These are phyloP conservation scores for Golubevia pallescens DNA, from an alignment of 1,284 basidiomycete genomes.

Conservation along the genomic window DNA sequence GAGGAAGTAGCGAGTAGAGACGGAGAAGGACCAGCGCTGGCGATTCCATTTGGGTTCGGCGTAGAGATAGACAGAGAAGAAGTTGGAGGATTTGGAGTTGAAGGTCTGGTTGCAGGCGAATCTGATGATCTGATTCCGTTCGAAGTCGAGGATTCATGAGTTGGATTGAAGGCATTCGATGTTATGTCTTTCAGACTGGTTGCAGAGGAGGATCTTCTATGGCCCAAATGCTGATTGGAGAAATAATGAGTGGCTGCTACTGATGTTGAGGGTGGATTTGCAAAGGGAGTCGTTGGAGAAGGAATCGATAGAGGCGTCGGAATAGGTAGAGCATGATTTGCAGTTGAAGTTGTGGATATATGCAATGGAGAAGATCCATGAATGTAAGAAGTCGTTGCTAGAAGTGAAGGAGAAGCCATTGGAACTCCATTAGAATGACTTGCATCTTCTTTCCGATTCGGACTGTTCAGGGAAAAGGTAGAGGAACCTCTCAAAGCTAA, in stretches of 20 bases:
- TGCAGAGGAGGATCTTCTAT: too few relatives aligned
- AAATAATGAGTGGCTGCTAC: too few relatives aligned
- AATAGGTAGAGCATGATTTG: constrained; percentile 7
- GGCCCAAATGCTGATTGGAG: too few relatives aligned
- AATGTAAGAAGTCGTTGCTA: background rate
- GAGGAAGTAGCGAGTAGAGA: constrained; percentile 19
- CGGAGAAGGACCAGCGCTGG: constrained; percentile 8
- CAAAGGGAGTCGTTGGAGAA: constrained; percentile 13
- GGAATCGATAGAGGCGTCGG: constrained; percentile 22
- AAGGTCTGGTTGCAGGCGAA: background rate
- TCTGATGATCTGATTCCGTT: background rate
- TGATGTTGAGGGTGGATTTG: background rate
- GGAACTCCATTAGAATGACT: background rate
- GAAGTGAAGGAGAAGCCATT: constrained; percentile 4
- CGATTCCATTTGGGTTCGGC: background rate
- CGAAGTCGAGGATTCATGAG: background rate
- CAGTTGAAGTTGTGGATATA: too few relatives aligned
- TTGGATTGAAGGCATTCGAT: background rate
- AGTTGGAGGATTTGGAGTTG: constrained; percentile 19
- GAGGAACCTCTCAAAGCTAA: background rate
- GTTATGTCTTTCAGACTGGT: background rate
- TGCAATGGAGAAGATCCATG: background rate
- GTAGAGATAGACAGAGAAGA: background rate
- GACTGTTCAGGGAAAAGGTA: too few relatives aligned
- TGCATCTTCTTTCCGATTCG: constrained; percentile 5